Evolutionary conservation across 2,329 filamentous ascomycete species (phyloP).

Genomic region (Cladophialophora immunda): DNA sequence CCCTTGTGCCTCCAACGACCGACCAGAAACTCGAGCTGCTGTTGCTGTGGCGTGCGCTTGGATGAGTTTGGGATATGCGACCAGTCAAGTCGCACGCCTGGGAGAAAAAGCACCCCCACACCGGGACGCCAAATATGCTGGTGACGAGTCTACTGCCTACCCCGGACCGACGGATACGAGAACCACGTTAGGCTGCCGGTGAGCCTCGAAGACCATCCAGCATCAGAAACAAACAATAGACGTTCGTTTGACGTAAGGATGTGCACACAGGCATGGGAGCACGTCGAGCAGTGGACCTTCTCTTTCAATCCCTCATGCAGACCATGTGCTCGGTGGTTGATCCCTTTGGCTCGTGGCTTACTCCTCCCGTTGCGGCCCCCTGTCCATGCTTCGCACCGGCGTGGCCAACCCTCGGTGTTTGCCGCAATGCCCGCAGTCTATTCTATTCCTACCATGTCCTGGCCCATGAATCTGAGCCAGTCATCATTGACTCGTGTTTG

Average conservation of each 20-base stretch:
- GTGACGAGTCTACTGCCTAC: neutral
- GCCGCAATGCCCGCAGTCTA: neutral
- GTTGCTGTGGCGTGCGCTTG: neutral
- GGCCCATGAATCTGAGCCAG: neutral
- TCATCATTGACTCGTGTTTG: neutral
- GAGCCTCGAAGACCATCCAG: neutral
- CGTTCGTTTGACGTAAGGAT: slow-evolving; percentile 6
- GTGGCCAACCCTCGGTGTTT: neutral
- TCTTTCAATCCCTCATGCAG: neutral
- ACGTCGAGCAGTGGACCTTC: neutral
- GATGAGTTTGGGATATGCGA: slow-evolving; percentile 22
- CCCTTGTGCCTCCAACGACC: neutral
- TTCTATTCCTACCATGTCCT: neutral
- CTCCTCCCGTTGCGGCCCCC: neutral
- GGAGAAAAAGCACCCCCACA: neutral
- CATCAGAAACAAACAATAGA: neutral
- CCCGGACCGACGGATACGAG: neutral
- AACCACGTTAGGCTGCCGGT: neutral
- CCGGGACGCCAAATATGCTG: neutral
- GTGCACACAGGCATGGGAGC: neutral
- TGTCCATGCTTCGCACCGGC: neutral
- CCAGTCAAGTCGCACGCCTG: slow-evolving; percentile 29
- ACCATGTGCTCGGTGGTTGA: neutral
- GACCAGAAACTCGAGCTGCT: neutral
- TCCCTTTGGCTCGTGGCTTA: neutral